Evolutionary conservation across 208 protist genomes (phyloP).

Genomic region (Wallacemonas rigidus): DNA sequence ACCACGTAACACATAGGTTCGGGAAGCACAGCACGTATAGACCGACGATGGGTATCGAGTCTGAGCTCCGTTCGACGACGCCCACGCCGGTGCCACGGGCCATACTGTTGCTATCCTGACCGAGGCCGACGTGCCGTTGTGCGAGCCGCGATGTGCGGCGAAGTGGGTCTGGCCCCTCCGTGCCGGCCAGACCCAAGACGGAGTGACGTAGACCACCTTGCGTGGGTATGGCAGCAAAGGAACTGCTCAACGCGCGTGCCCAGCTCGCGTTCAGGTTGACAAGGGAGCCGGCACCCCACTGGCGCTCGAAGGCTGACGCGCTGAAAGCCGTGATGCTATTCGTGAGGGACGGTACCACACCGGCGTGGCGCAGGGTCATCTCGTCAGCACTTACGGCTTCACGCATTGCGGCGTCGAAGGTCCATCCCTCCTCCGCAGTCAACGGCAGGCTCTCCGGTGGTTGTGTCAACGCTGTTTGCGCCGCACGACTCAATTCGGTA

Average conservation of each 20-base stretch:
- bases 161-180: neutral
- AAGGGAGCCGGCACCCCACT: neutral
- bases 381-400: too few relatives aligned
- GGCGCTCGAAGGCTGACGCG: neutral
- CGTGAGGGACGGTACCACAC: too few relatives aligned
- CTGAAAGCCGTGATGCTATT: neutral
- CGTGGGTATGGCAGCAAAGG: neutral
- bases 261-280: neutral
- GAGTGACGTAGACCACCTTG: neutral
- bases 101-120: neutral
- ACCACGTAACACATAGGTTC: conserved; percentile 46
- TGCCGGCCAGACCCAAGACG: neutral
- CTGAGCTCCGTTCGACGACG: neutral
- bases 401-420: neutral
- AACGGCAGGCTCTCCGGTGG: neutral
- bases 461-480: neutral
- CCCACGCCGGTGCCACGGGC: neutral
- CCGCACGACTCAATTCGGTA: too few relatives aligned
- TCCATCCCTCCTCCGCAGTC: neutral
- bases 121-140: neutral
- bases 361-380: too few relatives aligned
- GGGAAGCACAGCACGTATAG: conserved; percentile 40
- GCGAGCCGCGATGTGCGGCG: neutral
- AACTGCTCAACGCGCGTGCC: neutral
- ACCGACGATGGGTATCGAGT: neutral